Evolutionary conservation across 331 rosid species (phyloP).

Genomic region (Pyracantha coccinea): DNA sequence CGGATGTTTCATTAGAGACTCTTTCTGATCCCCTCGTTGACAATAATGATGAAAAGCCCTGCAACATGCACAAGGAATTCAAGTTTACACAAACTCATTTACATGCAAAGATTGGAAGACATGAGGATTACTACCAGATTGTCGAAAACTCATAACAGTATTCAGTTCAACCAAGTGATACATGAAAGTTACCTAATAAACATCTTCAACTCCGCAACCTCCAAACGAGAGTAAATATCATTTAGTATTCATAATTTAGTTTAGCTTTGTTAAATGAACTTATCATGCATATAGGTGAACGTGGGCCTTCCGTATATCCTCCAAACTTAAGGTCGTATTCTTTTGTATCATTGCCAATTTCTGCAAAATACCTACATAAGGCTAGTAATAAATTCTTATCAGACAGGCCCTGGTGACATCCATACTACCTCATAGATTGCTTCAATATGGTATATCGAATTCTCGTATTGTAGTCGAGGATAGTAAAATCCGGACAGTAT

Average conservation of each 20-base stretch:
- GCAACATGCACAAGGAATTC: constrained; percentile 11
- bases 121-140: background rate
- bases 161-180: background rate
- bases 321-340: background rate
- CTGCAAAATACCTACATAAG: background rate
- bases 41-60: constrained; percentile 98
- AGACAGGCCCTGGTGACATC: background rate
- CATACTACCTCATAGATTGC: background rate
- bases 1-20: constrained; percentile 46
- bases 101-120: background rate
- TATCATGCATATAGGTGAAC: background rate
- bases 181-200: background rate
- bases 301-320: background rate
- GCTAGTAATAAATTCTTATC: background rate
- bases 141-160: background rate
- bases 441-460: background rate
- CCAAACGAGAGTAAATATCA: background rate
- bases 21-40: constrained; percentile 38
- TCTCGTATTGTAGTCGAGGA: background rate
- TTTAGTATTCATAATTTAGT: background rate
- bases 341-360: background rate
- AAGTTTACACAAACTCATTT: background rate
- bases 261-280: background rate
- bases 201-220: background rate
- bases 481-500: background rate